phyloP scores from a whole-genome alignment of 805 yeast species.

The Candida rishiriensis region DNA sequence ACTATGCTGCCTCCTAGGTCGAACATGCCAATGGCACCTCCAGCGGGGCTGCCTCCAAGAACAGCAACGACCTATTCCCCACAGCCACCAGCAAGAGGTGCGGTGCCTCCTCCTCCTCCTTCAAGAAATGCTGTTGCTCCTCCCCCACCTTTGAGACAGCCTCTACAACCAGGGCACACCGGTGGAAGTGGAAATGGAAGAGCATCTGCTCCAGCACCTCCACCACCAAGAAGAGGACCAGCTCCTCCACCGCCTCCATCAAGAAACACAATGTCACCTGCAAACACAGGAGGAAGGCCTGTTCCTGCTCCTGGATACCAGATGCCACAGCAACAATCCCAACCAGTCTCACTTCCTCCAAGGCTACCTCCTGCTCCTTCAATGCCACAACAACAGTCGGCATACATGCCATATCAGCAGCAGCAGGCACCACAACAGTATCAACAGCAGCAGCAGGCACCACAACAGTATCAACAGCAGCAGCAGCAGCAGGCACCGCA shows the following conservation, averaged over 20 bases:
- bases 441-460: conserved; percentile 19
- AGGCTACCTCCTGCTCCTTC: conserved; percentile 21
- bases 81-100: conserved; percentile 30
- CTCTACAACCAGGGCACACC: conserved; percentile 6
- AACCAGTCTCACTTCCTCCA: conserved; percentile 12
- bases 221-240: conserved; percentile 30
- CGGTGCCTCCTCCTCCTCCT: conserved; percentile 30
- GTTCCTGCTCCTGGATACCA: conserved; percentile 16
- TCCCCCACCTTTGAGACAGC: conserved; percentile 17
- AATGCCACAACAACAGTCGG: conserved; percentile 14
- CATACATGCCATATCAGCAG: conserved; percentile 12
- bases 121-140: conserved; percentile 21
- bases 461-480: conserved; percentile 16
- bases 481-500: background rate
- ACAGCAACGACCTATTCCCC: conserved; percentile 25
- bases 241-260: conserved; percentile 47
- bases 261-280: conserved; percentile 13
- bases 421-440: conserved; percentile 5
- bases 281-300: conserved; percentile 6
- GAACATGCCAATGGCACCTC: conserved; percentile 22
- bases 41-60: conserved; percentile 28
- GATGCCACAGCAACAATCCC: conserved; percentile 6
- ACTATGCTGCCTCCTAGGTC: conserved; percentile 24
- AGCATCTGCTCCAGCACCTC: conserved; percentile 31
- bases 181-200: conserved; percentile 3